A percentile compares a stretch with the other conserved stretches of the same genome.
Evolutionary conservation across 768 basidiomycete genomes (phyloP).

Genomic region (Mycena crocata): DNA sequence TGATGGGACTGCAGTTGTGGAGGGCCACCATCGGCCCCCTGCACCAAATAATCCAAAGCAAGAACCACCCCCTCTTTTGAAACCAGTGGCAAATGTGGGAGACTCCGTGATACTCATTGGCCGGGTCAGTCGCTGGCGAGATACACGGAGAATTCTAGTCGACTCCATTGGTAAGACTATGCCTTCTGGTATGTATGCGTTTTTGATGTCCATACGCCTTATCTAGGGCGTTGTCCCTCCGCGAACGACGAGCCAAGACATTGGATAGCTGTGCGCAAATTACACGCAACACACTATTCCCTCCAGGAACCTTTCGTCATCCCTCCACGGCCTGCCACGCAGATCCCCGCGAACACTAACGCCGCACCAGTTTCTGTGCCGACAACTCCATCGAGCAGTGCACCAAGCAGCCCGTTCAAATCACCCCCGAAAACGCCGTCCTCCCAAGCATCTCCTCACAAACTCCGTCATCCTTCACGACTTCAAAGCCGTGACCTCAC

Average conservation of each 20-base stretch:
- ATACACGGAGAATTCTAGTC: constrained; percentile 39
- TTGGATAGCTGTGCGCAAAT: constrained; percentile 59
- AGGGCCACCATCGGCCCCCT: constrained; percentile 64
- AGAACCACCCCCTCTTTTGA: constrained; percentile 3
- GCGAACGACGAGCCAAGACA: constrained; percentile 72
- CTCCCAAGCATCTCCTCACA: constrained; percentile 45
- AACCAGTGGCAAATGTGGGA: constrained; percentile 24
- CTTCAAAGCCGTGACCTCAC: constrained; percentile 76
- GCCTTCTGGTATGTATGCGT: neutral
- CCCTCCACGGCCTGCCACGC: constrained; percentile 38
- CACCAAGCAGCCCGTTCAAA: constrained; percentile 14
- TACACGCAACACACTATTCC: constrained; percentile 67
- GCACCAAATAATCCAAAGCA: constrained; percentile 38
- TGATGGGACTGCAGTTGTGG: constrained; percentile 80
- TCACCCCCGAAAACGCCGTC: neutral
- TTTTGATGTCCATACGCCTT: constrained; percentile 5
- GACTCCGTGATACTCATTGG: constrained; percentile 32
- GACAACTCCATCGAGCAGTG: constrained; percentile 17
- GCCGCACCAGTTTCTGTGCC: neutral
- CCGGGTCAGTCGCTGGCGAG: constrained; percentile 14
- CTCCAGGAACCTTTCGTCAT: constrained; percentile 62
- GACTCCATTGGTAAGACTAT: constrained; percentile 61
- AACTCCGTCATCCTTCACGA: constrained; percentile 79
- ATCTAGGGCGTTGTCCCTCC: constrained; percentile 58
- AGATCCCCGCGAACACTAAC: constrained; percentile 3